phyloP scores from a whole-genome alignment of 805 yeast genomes.

The Nakazawaea siamensis region DNA sequence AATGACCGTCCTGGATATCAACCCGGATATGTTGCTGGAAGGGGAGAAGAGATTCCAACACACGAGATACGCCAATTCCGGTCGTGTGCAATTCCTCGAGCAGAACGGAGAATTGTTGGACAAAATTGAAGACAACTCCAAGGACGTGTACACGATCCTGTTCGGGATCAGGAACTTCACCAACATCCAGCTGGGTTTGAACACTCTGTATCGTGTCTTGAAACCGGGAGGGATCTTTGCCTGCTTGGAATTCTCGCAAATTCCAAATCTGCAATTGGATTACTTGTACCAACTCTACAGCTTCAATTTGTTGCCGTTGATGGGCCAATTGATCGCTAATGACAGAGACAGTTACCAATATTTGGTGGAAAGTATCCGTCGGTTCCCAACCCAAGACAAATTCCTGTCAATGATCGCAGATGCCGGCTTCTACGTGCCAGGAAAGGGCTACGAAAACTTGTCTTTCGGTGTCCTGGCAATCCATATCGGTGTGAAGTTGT shows the following conservation, averaged over 20 bases:
- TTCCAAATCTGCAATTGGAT: constrained; percentile 70
- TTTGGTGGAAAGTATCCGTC: constrained; percentile 86
- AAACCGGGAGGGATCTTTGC: constrained; percentile 98
- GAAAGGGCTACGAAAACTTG: constrained; percentile 86
- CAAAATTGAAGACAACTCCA: constrained; percentile 73
- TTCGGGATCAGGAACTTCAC: constrained; percentile 98
- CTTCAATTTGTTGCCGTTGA: constrained; percentile 76
- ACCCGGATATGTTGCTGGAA: constrained; percentile 91
- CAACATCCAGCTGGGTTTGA: constrained; percentile 84
- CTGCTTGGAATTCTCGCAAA: constrained; percentile 91
- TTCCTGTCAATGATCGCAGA: constrained; percentile 87
- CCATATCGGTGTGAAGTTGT: constrained; percentile 85
- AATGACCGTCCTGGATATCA: constrained; percentile 92
- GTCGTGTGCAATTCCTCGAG: constrained; percentile 71
- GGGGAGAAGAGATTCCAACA: constrained; percentile 71
- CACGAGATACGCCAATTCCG: constrained; percentile 55
- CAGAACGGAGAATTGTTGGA: constrained; percentile 93
- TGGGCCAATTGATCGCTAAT: constrained; percentile 93
- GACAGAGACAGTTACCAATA: constrained; percentile 96
- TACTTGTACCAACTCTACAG: constrained; percentile 82
- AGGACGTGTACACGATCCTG: constrained; percentile 93
- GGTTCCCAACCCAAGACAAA: constrained; percentile 87
- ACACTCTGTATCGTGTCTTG: constrained; percentile 92
- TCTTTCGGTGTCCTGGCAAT: constrained; percentile 95
- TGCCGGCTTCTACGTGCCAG: constrained; percentile 91